Base-by-base conservation (phyloP, 441 rosid species). In the Mallotus repandus region DNA sequence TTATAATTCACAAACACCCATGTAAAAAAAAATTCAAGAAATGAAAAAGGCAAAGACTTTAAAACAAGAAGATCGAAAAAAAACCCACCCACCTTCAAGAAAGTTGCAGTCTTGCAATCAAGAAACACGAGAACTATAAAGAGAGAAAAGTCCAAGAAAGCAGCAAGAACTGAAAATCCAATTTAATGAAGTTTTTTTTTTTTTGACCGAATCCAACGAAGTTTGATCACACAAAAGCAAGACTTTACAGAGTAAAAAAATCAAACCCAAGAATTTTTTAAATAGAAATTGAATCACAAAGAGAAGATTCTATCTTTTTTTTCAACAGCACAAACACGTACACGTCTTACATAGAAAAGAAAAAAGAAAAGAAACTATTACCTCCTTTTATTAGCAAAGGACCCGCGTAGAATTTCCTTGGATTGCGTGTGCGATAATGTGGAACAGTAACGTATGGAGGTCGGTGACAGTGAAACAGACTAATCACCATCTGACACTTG, bases 401-500 rank as follows among this genome's bases (percentile, higher is more conserved):
- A 13, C 72, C 68, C 69, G 69, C 63, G 79, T 43, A 71, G 14
- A 60, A 18, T 60, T 58, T 53, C 18, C 62, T 53, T n/a, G 68
- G 48, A 65, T 64, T 66, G 68, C 71, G 79, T 59, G 71, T 71
- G 7, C 10, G 76, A 65, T 41, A 48, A n/a, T 38, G 16, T 4
- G 60, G n/a, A 49, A 19, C 9, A 55, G 18, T 69, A 50, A 46
- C 59, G 32, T 16, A 7, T 10, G 19, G 62, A 9, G 41, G 53
- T 18, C 9, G 18, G 43, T 4, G 6, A 25, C 49, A 43, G 11
- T 52, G n/a, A 4, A 50, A 65, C 75, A 21, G 25, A 15, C 72
- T n/a, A 77, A 60, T 66, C 76, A 66, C 67, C n/a, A 10, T 43
- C 43, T 14, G 72, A 56, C 76, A 77, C 71, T 52, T 57, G 49